phyloP scores from a whole-genome alignment of 768 basidiomycete genomes.

The Hemileccinum impolitum region DNA sequence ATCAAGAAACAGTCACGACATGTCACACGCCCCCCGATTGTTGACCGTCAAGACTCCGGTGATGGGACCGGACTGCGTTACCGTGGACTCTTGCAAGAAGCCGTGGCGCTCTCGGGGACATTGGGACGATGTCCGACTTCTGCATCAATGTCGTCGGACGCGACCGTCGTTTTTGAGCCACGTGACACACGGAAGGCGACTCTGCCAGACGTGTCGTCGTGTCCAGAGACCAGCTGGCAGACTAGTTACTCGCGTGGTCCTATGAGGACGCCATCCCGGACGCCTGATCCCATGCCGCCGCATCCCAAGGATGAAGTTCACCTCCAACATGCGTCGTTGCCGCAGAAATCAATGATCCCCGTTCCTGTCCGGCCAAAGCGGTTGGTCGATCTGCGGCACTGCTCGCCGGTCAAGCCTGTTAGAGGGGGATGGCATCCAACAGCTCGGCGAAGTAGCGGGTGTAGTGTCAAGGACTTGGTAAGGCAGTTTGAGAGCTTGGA shows the following conservation, averaged over 20 bases:
- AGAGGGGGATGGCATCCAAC: conserved; percentile 29
- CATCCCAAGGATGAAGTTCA: conserved; percentile 66
- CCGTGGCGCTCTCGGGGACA: conserved; percentile 21
- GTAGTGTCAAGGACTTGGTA: conserved; percentile 73
- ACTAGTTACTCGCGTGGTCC: conserved; percentile 41
- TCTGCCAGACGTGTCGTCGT: conserved; percentile 45
- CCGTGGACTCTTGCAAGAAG: conserved; percentile 43
- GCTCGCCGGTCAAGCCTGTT: conserved; percentile 40
- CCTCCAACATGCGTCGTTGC: conserved; percentile 51
- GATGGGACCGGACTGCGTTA: conserved; percentile 48
- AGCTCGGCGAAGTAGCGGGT: conserved; percentile 56
- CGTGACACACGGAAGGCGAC: conserved; percentile 36
- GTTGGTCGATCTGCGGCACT: conserved; percentile 49
- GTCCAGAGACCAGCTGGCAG: conserved; percentile 31
- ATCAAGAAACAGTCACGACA: conserved; percentile 25
- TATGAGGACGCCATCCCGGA: conserved; percentile 56
- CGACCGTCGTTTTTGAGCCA: conserved; percentile 35
- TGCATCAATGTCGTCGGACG: conserved; percentile 13
- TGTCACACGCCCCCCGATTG: neutral
- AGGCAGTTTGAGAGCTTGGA: conserved; percentile 51
- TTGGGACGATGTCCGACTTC: conserved; percentile 10
- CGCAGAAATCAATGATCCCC: conserved; percentile 41
- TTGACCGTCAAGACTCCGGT: neutral
- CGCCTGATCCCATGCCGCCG: conserved; percentile 40
- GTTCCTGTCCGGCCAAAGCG: conserved; percentile 41